Percentiles rank a stretch among this genome's conserved stretches.
Evolutionary conservation across 1,284 basidiomycete genomes (phyloP).

Genomic region (Vanrija humicola): DNA sequence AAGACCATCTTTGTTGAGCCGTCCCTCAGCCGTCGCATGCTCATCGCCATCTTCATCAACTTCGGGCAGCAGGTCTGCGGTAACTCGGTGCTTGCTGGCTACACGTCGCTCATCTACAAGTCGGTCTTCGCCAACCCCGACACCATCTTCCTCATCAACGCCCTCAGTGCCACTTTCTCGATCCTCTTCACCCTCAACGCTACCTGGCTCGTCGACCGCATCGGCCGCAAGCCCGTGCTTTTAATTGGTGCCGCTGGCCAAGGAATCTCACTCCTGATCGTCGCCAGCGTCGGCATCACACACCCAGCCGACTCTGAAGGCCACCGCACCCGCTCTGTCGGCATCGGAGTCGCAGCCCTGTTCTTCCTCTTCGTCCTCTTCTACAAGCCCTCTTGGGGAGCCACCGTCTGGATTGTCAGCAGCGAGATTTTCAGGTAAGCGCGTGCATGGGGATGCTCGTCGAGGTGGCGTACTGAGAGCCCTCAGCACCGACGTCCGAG

Average conservation of each 20-base stretch:
- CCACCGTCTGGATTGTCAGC: constrained; percentile 23
- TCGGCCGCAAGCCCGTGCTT: constrained; percentile 9
- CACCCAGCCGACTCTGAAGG: constrained; percentile 5
- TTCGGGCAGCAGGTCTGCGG: constrained; percentile 21
- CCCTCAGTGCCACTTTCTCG: constrained; percentile 13
- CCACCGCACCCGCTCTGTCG: constrained; percentile 15
- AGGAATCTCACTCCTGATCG: constrained; percentile 14
- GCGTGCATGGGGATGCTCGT: too few relatives aligned
- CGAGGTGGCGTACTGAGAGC: too few relatives aligned
- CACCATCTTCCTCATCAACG: constrained; percentile 24
- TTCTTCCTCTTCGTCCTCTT: constrained; percentile 17
- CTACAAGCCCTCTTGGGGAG: constrained; percentile 25
- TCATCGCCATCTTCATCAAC: constrained; percentile 20
- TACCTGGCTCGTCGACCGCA: constrained; percentile 6
- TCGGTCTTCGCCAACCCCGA: constrained; percentile 12
- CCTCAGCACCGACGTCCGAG: constrained; percentile 11
- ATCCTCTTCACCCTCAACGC: constrained; percentile 20
- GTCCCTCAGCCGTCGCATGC: constrained; percentile 20
- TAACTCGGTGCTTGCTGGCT: constrained; percentile 13
- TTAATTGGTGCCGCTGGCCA: constrained; percentile 15
- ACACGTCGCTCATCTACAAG: constrained; percentile 23
- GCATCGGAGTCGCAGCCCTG: constrained; percentile 15
- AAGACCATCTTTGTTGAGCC: constrained; percentile 15
- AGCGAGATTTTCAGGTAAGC: constrained; percentile 14
- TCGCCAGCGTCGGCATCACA: constrained; percentile 12